These are phyloP conservation scores for Rhytidhysteron rufulum DNA, from an alignment of 2,329 filamentous ascomycete genomes.

Conservation along the genomic window DNA sequence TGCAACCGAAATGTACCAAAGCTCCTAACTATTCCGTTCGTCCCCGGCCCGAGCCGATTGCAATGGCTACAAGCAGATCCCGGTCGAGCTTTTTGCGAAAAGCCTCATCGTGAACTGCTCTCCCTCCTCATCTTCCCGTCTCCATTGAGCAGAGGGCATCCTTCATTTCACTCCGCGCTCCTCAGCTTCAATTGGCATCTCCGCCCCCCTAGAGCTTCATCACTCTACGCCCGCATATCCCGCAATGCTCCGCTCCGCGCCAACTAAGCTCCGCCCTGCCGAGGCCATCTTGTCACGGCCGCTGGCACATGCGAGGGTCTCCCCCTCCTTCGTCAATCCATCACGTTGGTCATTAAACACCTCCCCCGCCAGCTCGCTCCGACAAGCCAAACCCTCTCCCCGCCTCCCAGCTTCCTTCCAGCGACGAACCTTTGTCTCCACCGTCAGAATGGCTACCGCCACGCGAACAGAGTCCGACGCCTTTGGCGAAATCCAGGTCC, in stretches of 20 bases:
- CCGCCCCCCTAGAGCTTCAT: not conserved
- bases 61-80: too few species aligned
- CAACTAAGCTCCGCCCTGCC: slow-evolving; percentile 29
- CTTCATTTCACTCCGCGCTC: too few species aligned
- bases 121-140: too few species aligned
- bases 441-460: slow-evolving; percentile 32
- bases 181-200: slow-evolving; percentile 1
- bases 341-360: slow-evolving; percentile 8
- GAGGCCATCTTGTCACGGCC: slow-evolving; percentile 30
- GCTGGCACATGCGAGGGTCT: slow-evolving; percentile 32
- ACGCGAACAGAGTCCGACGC: slow-evolving; percentile 91
- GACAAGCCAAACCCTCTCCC: too few species aligned
- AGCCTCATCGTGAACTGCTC: too few species aligned
- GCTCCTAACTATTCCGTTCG: too few species aligned
- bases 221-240: not conserved
- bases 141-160: too few species aligned
- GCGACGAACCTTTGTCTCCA: slow-evolving; percentile 28
- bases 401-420: too few species aligned
- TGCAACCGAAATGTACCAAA: too few species aligned
- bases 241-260: slow-evolving; percentile 33
- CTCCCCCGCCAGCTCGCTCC: slow-evolving; percentile 12
- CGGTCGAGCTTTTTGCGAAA: too few species aligned
- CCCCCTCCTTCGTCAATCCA: slow-evolving; percentile 21
- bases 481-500: slow-evolving; percentile 94
- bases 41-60: too few species aligned